Percentiles rank a stretch among this genome's conserved stretches.
Evolutionary conservation across 2,329 filamentous ascomycete genomes (phyloP).

Genomic region (Drechslerella coelobrocha): DNA sequence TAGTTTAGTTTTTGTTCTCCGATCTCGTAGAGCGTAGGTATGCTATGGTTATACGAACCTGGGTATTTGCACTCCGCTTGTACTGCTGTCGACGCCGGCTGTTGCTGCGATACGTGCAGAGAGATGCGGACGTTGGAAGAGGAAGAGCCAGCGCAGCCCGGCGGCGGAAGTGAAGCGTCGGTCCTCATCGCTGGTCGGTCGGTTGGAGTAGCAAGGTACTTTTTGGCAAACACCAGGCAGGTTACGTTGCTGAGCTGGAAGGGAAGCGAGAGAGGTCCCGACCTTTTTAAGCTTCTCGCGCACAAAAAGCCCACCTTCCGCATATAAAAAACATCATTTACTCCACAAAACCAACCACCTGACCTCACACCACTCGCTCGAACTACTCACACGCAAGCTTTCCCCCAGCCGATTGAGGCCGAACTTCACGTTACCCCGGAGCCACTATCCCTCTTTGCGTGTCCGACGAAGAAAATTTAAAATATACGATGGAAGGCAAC

Average conservation of each 20-base stretch:
- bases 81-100: neutral
- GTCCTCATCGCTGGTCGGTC: conserved; percentile 21
- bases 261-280: no score
- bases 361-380: neutral
- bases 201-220: neutral
- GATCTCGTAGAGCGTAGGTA: neutral
- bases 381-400: neutral
- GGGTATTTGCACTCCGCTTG: conserved; percentile 26
- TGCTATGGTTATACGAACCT: conserved; percentile 8
- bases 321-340: neutral
- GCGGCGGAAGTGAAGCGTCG: conserved; percentile 2
- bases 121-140: conserved; percentile 2
- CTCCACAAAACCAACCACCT: conserved; percentile 8
- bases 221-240: neutral
- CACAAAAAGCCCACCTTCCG: neutral
- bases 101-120: conserved; percentile 7
- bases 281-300: neutral
- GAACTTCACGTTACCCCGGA: conserved; percentile 12
- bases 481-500: conserved; percentile 51
- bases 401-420: conserved; percentile 4
- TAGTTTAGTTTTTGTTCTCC: neutral
- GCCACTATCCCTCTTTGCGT: neutral
- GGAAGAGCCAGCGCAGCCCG: conserved; percentile 1
- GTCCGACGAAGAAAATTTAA: no score
- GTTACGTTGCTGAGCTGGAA: no score